phyloP scores from a whole-genome alignment of 768 basidiomycete genomes.

The Leccinum sublutescens region DNA sequence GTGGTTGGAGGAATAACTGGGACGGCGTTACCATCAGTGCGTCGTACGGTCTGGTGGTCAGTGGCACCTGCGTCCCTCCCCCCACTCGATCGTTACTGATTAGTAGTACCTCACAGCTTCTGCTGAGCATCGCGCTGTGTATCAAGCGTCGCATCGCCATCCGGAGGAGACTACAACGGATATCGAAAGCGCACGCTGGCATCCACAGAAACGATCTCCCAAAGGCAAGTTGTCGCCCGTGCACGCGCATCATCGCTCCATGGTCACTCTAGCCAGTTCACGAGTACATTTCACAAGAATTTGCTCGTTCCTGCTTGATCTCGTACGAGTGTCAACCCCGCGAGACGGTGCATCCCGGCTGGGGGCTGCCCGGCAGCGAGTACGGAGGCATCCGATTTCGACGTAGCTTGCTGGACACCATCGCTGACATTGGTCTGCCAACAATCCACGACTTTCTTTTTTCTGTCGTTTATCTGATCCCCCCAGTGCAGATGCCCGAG shows the following conservation, averaged over 20 bases:
- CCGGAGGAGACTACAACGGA: conserved; percentile 58
- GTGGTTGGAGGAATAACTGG: conserved; percentile 59
- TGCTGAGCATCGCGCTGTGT: conserved; percentile 59
- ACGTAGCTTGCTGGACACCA: conserved; percentile 66
- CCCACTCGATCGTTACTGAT: background rate
- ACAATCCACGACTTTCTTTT: background rate
- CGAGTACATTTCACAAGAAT: conserved; percentile 70
- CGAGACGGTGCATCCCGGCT: conserved; percentile 65
- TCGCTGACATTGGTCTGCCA: conserved; percentile 61
- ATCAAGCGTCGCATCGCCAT: conserved; percentile 69
- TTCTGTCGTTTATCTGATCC: conserved; percentile 1
- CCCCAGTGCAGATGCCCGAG: conserved; percentile 52
- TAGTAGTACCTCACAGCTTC: conserved; percentile 39
- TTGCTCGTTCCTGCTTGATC: conserved; percentile 69
- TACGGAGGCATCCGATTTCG: conserved; percentile 64
- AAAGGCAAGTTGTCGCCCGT: conserved; percentile 39
- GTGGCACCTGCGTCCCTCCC: conserved; percentile 30
- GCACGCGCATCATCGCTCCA: background rate
- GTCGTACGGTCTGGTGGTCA: conserved; percentile 69
- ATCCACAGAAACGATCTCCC: conserved; percentile 58
- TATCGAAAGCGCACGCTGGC: conserved; percentile 59
- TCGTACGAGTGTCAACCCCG: conserved; percentile 70
- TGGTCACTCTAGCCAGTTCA: conserved; percentile 51
- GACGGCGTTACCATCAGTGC: conserved; percentile 66
- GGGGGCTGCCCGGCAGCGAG: conserved; percentile 69